Evolutionary conservation across 108 stramenopile genomes (phyloP), one percentile per base, ranked within the genome.

Genomic region (Stephanodiscus triporus): DNA sequence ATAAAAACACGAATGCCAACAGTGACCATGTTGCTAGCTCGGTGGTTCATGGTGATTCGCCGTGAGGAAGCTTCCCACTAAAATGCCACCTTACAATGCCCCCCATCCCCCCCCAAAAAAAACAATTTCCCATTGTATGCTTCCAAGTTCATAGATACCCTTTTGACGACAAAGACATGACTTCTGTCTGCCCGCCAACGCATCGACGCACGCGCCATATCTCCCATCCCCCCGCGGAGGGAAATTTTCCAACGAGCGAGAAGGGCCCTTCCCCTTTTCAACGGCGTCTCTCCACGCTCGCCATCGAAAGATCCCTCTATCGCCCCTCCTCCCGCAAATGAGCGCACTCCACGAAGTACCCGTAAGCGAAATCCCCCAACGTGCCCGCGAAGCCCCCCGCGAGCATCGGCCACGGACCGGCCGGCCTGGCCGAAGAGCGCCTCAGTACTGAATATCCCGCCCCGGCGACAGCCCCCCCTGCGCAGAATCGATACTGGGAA

Each of bases 361-460:
- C 72, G 69, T 69, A 81, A 3, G 74, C 29, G 58, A 81, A 81
- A 70, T 81, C 73, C 19, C 68, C 80, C 55, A 81, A 13, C 13
- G 80, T 81, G n/a, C 80, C 80, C 20, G 40, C 68, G 66, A 81
- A 81, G 51, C 73, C 80, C 17, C 80, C 80, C 27, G 63, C 73
- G 24, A 81, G 60, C 73, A 81, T 69, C 10, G 80, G 80, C 80
- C 80, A 81, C 47, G 80, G 68, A 40, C 68, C 59, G 23, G 54
- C 67, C 13, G 60, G 59, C 19, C 54, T 56, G 14, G 24, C 55
- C 34, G 38, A 58, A 29, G 63, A 36, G 56, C 68, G 53, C 36
- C 19, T 59, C 19, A 73, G 3, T 16, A 81, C 60, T 13, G 60
- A 43, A 27, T 70, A 74, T 42, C 45, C 63, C 14, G 66, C 80